Conservation (phyloP, 768 basidiomycete genomes). For the Filobasidium wieringae region DNA sequence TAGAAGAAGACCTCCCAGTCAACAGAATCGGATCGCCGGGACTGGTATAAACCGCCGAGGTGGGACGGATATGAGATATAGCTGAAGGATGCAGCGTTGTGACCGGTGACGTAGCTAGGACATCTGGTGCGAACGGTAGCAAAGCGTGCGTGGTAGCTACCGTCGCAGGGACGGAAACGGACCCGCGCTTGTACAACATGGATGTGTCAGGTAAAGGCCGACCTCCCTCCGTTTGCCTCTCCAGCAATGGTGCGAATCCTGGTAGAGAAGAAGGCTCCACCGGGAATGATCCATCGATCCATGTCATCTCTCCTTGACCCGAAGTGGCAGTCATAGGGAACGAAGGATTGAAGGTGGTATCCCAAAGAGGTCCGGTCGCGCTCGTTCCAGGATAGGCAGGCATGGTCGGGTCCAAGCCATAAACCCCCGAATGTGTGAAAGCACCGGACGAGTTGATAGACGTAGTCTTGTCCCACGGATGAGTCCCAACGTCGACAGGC, state of each 20-base stretch:
- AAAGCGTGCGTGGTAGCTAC: not conserved
- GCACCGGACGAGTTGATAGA: no score
- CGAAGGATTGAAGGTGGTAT: no score
- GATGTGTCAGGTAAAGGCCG: not conserved
- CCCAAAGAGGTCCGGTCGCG: not conserved
- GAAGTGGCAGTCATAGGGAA: not conserved
- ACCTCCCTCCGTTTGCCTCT: no score
- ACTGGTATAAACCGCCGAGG: no score
- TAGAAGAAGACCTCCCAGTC: not conserved
- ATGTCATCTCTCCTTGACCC: not conserved
- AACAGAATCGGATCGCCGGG: not conserved
- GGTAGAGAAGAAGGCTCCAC: not conserved
- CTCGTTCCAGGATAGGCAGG: not conserved
- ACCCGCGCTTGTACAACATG: not conserved
- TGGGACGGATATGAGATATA: not conserved
- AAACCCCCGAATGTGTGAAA: not conserved
- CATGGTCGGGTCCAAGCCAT: not conserved
- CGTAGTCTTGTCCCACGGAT: no score
- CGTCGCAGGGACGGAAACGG: not conserved
- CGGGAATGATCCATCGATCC: not conserved
- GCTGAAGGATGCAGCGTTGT: not conserved
- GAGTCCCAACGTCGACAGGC: no score
- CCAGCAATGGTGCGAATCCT: not conserved
- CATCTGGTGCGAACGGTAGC: not conserved
- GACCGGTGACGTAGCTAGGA: not conserved